Conservation (phyloP, 2,329 filamentous ascomycete species). For the Leptosphaerulina australis region DNA sequence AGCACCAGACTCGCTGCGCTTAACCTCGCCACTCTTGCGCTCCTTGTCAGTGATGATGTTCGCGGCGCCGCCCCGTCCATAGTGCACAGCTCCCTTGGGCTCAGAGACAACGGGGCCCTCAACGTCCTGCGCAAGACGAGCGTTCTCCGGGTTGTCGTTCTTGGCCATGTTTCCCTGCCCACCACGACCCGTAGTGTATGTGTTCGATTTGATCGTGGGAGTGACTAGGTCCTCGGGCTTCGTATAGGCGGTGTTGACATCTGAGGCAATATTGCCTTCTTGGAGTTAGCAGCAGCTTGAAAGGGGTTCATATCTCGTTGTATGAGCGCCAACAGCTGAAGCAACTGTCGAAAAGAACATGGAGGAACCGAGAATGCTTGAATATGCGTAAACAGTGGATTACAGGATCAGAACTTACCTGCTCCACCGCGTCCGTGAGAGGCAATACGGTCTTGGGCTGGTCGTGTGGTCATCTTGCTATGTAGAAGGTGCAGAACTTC, state of each 20-base stretch:
- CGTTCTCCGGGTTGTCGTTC: conserved; percentile 70
- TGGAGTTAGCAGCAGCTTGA: conserved; percentile 10
- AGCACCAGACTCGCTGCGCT: conserved; percentile 33
- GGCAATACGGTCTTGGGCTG: conserved; percentile 38
- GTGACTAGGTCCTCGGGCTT: conserved; percentile 71
- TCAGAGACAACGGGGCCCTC: conserved; percentile 60
- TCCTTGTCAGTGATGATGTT: conserved; percentile 58
- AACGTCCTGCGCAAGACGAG: conserved; percentile 83
- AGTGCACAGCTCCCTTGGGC: conserved; percentile 65
- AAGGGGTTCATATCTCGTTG: background rate
- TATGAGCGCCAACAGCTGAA: background rate
- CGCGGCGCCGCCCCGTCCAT: conserved; percentile 76
- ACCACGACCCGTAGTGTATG: conserved; percentile 88
- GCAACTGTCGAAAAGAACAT: background rate
- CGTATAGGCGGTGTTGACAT: conserved; percentile 42
- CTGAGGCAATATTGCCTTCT: conserved; percentile 57
- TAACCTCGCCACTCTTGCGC: conserved; percentile 45
- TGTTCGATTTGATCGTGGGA: conserved; percentile 79
- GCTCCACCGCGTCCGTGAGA: conserved; percentile 81
- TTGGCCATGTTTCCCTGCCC: conserved; percentile 89
- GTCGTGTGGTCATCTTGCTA: conserved; percentile 31
- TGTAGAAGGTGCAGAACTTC: background rate
- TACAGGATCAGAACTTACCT: conserved; percentile 51
- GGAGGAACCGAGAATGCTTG: background rate
- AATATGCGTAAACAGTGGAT: background rate